Evolutionary conservation across 1,284 basidiomycete genomes (phyloP).

Genomic region (Amylostereum areolatum): DNA sequence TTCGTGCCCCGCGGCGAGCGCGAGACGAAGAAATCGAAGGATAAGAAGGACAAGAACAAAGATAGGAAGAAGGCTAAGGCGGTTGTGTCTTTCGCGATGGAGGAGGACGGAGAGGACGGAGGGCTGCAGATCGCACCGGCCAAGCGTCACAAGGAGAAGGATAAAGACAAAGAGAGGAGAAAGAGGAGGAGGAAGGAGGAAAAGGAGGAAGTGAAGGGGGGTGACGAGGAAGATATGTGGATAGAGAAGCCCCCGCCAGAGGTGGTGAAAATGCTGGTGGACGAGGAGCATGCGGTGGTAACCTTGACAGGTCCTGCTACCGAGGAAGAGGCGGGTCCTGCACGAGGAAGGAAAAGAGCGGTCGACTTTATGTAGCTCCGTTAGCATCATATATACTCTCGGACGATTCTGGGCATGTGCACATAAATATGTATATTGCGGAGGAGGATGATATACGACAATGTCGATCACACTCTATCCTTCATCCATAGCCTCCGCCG

Average conservation of each 20-base stretch:
- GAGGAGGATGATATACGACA: neutral
- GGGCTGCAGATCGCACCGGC: slow-evolving; percentile 31
- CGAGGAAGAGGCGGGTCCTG: slow-evolving; percentile 6
- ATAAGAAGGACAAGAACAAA: slow-evolving; percentile 31
- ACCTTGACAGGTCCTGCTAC: slow-evolving; percentile 18
- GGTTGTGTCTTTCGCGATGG: slow-evolving; percentile 65
- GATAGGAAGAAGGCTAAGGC: slow-evolving; percentile 39
- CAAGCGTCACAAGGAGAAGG: slow-evolving; percentile 23
- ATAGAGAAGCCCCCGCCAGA: slow-evolving; percentile 52
- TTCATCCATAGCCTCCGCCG: slow-evolving; percentile 33
- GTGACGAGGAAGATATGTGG: slow-evolving; percentile 54
- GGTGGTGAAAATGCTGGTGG: slow-evolving; percentile 26
- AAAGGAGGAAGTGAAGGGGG: slow-evolving; percentile 24
- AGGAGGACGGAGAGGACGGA: slow-evolving; percentile 45
- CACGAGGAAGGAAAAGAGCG: slow-evolving; percentile 52
- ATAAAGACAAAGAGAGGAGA: slow-evolving; percentile 29
- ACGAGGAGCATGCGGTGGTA: slow-evolving; percentile 9
- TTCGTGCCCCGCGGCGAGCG: slow-evolving; percentile 59
- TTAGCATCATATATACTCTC: slow-evolving; percentile 1
- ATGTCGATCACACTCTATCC: slow-evolving; percentile 14
- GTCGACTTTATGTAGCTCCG: slow-evolving; percentile 54
- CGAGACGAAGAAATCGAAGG: slow-evolving; percentile 24
- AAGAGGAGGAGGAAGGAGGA: slow-evolving; percentile 26
- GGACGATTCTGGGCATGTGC: too few relatives aligned
- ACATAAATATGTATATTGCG: too few relatives aligned